These are phyloP conservation scores for Pythium rishiriense DNA, from an alignment of 352 stramenopile species.

Conservation along the genomic window DNA sequence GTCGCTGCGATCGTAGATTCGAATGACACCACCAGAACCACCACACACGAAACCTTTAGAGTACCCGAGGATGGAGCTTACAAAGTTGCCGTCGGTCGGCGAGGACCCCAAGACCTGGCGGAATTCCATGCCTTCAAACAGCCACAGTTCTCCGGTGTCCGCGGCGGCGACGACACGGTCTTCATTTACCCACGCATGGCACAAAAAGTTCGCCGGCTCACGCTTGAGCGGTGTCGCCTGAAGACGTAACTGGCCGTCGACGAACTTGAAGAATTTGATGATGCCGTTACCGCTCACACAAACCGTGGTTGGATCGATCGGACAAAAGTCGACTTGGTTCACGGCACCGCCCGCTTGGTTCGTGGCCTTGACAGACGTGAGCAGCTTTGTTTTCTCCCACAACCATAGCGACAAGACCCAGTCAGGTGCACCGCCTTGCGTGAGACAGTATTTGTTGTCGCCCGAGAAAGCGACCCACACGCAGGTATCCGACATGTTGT, in stretches of 20 bases:
- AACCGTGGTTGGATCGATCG: slow-evolving; percentile 78
- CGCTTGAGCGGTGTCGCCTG: slow-evolving; percentile 71
- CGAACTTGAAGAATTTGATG: slow-evolving; percentile 89
- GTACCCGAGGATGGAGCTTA: slow-evolving; percentile 86
- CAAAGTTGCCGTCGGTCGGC: slow-evolving; percentile 73
- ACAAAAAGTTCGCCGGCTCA: slow-evolving; percentile 86
- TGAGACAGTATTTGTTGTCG: slow-evolving; percentile 91
- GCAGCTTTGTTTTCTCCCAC: slow-evolving; percentile 92
- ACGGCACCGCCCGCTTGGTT: slow-evolving; percentile 69
- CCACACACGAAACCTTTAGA: slow-evolving; percentile 90
- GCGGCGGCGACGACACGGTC: slow-evolving; percentile 90
- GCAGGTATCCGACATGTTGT: slow-evolving; percentile 80
- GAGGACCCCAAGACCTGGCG: slow-evolving; percentile 73
- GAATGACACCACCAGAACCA: slow-evolving; percentile 69
- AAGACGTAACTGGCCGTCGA: slow-evolving; percentile 79
- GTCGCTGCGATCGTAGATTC: slow-evolving; percentile 86
- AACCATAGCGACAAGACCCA: slow-evolving; percentile 91
- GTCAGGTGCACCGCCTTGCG: slow-evolving; percentile 87
- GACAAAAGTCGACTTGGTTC: slow-evolving; percentile 90
- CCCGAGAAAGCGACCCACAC: slow-evolving; percentile 87
- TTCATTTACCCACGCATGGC: slow-evolving; percentile 91
- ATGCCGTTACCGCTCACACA: slow-evolving; percentile 89
- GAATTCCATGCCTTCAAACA: slow-evolving; percentile 94
- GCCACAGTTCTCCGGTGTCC: slow-evolving; percentile 87
- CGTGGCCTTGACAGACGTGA: slow-evolving; percentile 72